Conservation (phyloP, 176 grass and related monocot species). For the Thinopyrum elongatum region DNA sequence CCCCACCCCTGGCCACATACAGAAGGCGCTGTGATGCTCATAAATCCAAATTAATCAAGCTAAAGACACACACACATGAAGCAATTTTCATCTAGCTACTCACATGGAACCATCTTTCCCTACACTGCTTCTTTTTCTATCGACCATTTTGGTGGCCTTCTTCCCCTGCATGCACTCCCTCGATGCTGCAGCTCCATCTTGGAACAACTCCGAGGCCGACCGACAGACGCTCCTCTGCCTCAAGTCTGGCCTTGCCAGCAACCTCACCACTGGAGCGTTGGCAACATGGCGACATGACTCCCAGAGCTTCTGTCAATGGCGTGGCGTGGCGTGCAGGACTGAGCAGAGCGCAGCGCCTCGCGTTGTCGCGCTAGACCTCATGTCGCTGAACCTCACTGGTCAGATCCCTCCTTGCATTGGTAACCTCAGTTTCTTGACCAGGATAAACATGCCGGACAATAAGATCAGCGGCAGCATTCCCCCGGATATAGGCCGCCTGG, state of each 20-base stretch:
- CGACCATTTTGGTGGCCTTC: background rate
- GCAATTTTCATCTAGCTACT: background rate
- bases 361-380: background rate
- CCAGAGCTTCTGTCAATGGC: conserved; percentile 24
- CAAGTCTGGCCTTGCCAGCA: background rate
- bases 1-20: background rate
- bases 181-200: background rate
- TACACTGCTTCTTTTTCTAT: background rate
- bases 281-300: conserved; percentile 19
- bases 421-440: conserved; percentile 7
- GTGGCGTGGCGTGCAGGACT: conserved; percentile 6
- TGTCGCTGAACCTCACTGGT: background rate
- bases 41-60: background rate
- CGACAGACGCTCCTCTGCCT: background rate
- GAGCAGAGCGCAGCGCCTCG: background rate
- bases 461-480: conserved; percentile 4
- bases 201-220: background rate
- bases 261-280: background rate
- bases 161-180: background rate
- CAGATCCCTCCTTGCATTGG: background rate
- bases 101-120: background rate
- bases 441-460: background rate
- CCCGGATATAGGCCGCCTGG: background rate
- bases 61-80: background rate
- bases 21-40: background rate